A percentile compares a stretch with the other conserved stretches of the same genome.
Conservation (phyloP, 2,329 filamentous ascomycete genomes). For the Immersiporthe knoxdaviesiana region DNA sequence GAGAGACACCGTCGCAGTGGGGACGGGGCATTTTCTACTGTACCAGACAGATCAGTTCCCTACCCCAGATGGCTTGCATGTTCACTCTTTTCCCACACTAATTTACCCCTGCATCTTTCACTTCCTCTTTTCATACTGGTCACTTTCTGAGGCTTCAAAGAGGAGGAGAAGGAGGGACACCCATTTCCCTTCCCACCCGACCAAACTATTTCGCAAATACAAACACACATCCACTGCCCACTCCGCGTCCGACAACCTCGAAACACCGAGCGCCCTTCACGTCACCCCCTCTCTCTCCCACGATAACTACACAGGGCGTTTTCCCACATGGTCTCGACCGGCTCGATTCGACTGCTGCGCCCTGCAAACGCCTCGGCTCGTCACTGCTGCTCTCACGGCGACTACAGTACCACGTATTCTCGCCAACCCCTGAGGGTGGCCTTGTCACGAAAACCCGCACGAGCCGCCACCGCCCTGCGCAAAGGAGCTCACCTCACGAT, state of each 20-base stretch:
- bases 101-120: constrained; percentile 21
- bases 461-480: not conserved
- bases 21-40: not conserved
- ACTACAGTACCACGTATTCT: not conserved
- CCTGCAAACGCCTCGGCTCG: constrained; percentile 23
- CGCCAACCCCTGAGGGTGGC: constrained; percentile 25
- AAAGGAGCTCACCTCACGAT: not conserved
- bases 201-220: not conserved
- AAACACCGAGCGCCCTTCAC: not conserved
- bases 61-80: constrained; percentile 6
- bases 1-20: not conserved
- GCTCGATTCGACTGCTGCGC: constrained; percentile 19
- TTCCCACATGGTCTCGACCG: constrained; percentile 26
- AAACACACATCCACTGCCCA: not conserved
- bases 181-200: not conserved
- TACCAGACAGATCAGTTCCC: not conserved
- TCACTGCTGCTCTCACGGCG: constrained; percentile 5
- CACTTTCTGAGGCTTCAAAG: not conserved
- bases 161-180: not conserved
- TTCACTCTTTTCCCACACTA: constrained; percentile 15
- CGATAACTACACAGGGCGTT: not conserved
- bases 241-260: not conserved
- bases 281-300: not conserved
- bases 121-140: constrained; percentile 9
- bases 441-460: not conserved